Conservation (phyloP, 306 rosid species). For the Quercus cerris region DNA sequence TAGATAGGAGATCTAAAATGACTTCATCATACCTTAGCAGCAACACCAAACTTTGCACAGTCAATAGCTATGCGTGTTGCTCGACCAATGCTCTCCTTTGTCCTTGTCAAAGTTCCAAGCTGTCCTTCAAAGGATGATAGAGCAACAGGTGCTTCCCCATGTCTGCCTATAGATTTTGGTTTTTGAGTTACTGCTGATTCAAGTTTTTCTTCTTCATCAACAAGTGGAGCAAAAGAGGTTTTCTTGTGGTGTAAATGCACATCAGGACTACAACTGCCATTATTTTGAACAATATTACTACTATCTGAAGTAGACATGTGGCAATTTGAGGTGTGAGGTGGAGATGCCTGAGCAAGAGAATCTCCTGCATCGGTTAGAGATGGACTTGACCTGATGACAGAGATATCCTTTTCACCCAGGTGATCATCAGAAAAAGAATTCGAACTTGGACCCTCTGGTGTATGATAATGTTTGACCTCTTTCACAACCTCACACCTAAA, state of each 20-base stretch:
- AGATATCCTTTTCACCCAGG: constrained; percentile 39
- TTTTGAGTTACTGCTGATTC: constrained; percentile 47
- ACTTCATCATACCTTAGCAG: constrained; percentile 60
- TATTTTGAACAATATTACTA: constrained; percentile 59
- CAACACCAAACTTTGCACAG: constrained; percentile 86
- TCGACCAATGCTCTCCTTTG: constrained; percentile 95
- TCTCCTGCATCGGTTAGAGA: constrained; percentile 64
- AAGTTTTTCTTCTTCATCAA: constrained; percentile 43
- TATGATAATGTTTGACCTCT: constrained; percentile 35
- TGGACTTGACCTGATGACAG: constrained; percentile 50
- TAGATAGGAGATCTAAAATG: background rate
- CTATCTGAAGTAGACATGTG: constrained; percentile 69
- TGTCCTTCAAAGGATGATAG: constrained; percentile 71
- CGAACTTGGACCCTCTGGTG: constrained; percentile 44
- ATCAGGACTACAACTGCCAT: constrained; percentile 84
- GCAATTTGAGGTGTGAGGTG: constrained; percentile 53
- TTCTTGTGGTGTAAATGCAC: constrained; percentile 50
- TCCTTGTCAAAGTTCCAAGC: constrained; percentile 83
- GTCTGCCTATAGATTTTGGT: constrained; percentile 55
- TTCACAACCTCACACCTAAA: constrained; percentile 45
- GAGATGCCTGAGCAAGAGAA: constrained; percentile 58
- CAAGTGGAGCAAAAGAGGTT: constrained; percentile 31
- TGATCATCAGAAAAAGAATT: constrained; percentile 48
- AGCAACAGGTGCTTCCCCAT: constrained; percentile 67
- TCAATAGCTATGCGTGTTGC: constrained; percentile 92